Percentiles rank a stretch among this genome's conserved stretches.
These are phyloP conservation scores for Salvia rosmarinus DNA, from an alignment of 257 asterid genomes.

Conservation along the genomic window DNA sequence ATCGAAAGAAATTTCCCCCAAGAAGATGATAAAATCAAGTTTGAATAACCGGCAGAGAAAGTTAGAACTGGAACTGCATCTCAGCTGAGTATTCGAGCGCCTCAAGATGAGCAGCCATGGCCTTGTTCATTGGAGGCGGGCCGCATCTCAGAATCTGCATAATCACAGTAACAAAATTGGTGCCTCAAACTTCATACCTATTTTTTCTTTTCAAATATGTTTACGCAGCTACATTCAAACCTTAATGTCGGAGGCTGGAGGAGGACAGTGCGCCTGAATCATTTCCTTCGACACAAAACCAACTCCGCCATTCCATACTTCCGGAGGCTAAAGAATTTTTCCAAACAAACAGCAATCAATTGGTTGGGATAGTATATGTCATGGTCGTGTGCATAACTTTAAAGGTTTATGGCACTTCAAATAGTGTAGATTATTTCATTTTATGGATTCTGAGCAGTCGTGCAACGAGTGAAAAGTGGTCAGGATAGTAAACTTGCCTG, in stretches of 20 bases:
- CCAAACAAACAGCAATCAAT: constrained; percentile 1
- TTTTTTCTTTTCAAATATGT: not conserved
- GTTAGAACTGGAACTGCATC: constrained; percentile 94
- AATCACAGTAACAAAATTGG: not conserved
- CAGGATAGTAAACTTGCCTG: constrained; percentile 51
- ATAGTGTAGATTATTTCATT: not conserved
- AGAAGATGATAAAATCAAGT: constrained; percentile 14
- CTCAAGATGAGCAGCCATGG: constrained; percentile 95
- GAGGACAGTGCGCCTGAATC: constrained; percentile 82
- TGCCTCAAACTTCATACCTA: not conserved
- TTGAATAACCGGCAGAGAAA: not conserved
- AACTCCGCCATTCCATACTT: constrained; percentile 81
- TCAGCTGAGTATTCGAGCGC: constrained; percentile 75
- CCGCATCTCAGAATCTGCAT: constrained; percentile 90
- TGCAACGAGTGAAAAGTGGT: not conserved
- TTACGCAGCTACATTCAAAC: constrained; percentile 36
- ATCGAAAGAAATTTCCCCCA: constrained; percentile 21
- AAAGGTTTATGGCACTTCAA: not conserved
- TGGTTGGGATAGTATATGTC: not conserved
- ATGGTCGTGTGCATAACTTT: not conserved
- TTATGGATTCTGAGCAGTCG: not conserved
- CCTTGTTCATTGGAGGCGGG: constrained; percentile 99
- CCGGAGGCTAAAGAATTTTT: constrained; percentile 71
- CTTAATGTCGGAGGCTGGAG: constrained; percentile 81
- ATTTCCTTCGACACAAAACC: constrained; percentile 91